Evolutionary conservation across 768 basidiomycete genomes (phyloP).

Genomic region (Stropharia rugosoannulata): DNA sequence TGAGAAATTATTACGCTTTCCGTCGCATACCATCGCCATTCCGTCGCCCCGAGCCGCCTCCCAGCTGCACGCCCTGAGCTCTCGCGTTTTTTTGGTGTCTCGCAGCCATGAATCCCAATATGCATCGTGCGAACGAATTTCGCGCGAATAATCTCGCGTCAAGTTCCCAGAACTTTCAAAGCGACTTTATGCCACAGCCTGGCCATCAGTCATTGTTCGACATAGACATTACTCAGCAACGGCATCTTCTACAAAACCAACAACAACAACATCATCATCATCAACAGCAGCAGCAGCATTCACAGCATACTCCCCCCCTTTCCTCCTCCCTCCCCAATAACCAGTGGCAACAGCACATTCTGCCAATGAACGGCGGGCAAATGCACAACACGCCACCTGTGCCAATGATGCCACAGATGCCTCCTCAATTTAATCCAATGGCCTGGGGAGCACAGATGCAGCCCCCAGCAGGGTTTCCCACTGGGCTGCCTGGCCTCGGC

Average conservation of each 20-base stretch:
- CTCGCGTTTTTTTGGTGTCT: background rate
- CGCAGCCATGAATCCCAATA: slow-evolving; percentile 22
- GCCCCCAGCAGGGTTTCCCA: slow-evolving; percentile 25
- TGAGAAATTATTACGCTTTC: background rate
- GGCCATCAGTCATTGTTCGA: slow-evolving; percentile 17
- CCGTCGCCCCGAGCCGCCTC: too few species aligned
- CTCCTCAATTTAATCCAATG: slow-evolving; percentile 30
- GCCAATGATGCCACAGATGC: slow-evolving; percentile 10
- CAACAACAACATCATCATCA: slow-evolving; percentile 20
- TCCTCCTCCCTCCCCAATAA: slow-evolving; percentile 25
- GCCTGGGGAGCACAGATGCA: slow-evolving; percentile 32
- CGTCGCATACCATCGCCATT: background rate
- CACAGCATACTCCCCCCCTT: slow-evolving; percentile 15
- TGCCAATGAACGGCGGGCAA: slow-evolving; percentile 21
- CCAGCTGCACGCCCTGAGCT: background rate
- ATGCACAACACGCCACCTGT: slow-evolving; percentile 4
- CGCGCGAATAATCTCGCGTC: slow-evolving; percentile 29
- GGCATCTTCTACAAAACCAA: slow-evolving; percentile 7
- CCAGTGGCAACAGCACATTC: slow-evolving; percentile 27
- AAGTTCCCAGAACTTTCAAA: slow-evolving; percentile 28
- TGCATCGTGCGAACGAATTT: slow-evolving; percentile 27
- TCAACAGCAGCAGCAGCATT: slow-evolving; percentile 16
- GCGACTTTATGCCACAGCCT: slow-evolving; percentile 25
- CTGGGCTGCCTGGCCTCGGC: slow-evolving; percentile 30
- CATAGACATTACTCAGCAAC: slow-evolving; percentile 10